Evolutionary conservation across 139 green algal genomes (phyloP).

Genomic region (Micromonas pusilla): DNA sequence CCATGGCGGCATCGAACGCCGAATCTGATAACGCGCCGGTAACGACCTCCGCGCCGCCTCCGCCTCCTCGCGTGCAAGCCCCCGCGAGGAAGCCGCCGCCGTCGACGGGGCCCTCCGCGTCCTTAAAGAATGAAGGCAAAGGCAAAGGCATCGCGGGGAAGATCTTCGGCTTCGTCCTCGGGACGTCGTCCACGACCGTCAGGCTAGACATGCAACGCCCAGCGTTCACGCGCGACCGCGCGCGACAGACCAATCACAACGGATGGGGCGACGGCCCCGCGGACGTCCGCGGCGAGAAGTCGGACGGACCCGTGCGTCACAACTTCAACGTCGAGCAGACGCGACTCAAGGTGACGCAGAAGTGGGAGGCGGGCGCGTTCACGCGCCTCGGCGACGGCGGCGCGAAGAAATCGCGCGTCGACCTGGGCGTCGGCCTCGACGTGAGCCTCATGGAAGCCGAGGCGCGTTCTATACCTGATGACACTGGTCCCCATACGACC

Average conservation of each 20-base stretch:
- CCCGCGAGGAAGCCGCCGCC: too few relatives aligned
- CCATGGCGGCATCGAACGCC: too few relatives aligned
- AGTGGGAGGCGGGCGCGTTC: background rate
- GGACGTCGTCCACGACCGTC: background rate
- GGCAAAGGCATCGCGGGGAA: background rate
- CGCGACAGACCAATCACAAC: background rate
- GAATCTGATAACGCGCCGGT: too few relatives aligned
- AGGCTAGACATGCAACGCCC: background rate
- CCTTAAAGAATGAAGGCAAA: too few relatives aligned
- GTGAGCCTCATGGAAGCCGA: background rate
- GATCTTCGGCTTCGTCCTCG: background rate
- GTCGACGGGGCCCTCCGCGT: too few relatives aligned
- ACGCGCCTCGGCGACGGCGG: too few relatives aligned
- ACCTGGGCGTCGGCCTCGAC: background rate
- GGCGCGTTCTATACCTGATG: too few relatives aligned
- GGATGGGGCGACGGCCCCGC: background rate
- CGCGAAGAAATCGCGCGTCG: background rate
- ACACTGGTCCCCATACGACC: too few relatives aligned
- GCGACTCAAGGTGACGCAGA: background rate
- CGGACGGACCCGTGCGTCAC: too few relatives aligned
- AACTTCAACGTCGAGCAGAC: background rate
- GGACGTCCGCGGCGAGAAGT: too few relatives aligned
- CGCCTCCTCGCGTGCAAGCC: too few relatives aligned
- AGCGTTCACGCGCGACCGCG: background rate
- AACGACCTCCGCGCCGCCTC: background rate